Evolutionary conservation across 176 grass and related monocot genomes (phyloP), one percentile per base, ranked within the genome.

Genomic region (Phoenix dactylifera): DNA sequence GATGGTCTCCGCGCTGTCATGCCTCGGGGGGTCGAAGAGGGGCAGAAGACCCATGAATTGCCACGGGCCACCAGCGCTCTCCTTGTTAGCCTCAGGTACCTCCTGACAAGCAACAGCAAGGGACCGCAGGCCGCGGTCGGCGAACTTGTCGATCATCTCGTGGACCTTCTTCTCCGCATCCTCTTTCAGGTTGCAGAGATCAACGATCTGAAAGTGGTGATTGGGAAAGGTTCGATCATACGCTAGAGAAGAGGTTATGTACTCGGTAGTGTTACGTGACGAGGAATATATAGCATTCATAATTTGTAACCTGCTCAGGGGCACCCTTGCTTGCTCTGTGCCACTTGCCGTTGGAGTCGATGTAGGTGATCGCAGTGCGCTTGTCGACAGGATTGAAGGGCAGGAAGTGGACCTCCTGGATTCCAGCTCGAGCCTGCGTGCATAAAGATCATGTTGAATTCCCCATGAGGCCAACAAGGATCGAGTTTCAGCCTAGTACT

Each of bases 1-100:
- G 70, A 95, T 95, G 71, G 90, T 95, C 83, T 95, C 90, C 0
- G 86, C 86, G 23, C 90, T 95, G 83, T 95, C 90, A 28, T 95
- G 90, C 55, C 90, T 69, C 1, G 90, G 90, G 61, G 90, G 90
- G 64, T 95, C 86, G 50, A 95, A 95, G 20, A 95, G 86, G 9
- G 90, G 90, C 14, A 95, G 72, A 0, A 89, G 83, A 0, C 90
- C 90, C 24, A 95, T 73, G 80, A 95, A 95, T 22, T 78, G 58
- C 90, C 90, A 95, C 18, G 82, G 90, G 14, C 77, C 57, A 1
- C 83, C 90, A 5, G 77, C 70, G 53, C 82, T 77, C 2, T 87
- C 86, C 80, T 95, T 95, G 80, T 0, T 81, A 58, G 76, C 82
- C 50, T 79, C 90, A 1, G 90, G 90, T 1, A 95, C 80, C 74